These are phyloP conservation scores for Cucurbita pepo DNA, from an alignment of 306 rosid genomes.

Conservation along the genomic window DNA sequence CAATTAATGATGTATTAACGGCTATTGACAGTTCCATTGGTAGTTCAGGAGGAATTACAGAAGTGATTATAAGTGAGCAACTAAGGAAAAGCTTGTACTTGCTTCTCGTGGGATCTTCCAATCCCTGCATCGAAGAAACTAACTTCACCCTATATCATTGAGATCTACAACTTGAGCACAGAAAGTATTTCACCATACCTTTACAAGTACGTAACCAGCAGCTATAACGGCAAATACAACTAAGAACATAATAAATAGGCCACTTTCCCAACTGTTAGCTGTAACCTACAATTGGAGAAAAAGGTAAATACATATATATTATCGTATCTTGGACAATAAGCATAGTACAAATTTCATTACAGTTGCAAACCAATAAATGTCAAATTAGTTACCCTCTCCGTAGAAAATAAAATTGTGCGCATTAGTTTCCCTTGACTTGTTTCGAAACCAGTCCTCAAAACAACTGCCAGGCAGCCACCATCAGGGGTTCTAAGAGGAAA, in stretches of 20 bases:
- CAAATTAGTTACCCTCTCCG: conserved; percentile 68
- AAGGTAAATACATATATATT: neutral
- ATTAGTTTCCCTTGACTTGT: conserved; percentile 98
- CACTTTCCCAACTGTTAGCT: conserved; percentile 99
- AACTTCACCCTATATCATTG: conserved; percentile 2
- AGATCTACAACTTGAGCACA: neutral
- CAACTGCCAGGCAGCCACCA: conserved; percentile 95
- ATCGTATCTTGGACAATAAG: neutral
- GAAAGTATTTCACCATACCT: conserved; percentile 36
- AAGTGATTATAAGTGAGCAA: conserved; percentile 94
- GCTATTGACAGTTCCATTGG: conserved; percentile 99
- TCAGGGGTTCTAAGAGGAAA: conserved; percentile 83
- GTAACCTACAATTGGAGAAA: conserved; percentile 44
- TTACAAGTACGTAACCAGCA: conserved; percentile 87
- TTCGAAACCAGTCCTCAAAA: conserved; percentile 93
- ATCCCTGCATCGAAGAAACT: conserved; percentile 39
- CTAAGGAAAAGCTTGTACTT: conserved; percentile 93
- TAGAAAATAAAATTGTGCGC: conserved; percentile 96
- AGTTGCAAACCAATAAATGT: conserved; percentile 1
- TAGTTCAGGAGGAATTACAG: conserved; percentile 98
- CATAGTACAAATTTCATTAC: neutral
- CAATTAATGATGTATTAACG: conserved; percentile 93
- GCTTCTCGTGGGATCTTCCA: conserved; percentile 98
- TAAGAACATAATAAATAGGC: conserved; percentile 80
- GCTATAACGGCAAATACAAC: conserved; percentile 91